phyloP scores from a whole-genome alignment of 148 eudicot genomes.

The Beta vulgaris region DNA sequence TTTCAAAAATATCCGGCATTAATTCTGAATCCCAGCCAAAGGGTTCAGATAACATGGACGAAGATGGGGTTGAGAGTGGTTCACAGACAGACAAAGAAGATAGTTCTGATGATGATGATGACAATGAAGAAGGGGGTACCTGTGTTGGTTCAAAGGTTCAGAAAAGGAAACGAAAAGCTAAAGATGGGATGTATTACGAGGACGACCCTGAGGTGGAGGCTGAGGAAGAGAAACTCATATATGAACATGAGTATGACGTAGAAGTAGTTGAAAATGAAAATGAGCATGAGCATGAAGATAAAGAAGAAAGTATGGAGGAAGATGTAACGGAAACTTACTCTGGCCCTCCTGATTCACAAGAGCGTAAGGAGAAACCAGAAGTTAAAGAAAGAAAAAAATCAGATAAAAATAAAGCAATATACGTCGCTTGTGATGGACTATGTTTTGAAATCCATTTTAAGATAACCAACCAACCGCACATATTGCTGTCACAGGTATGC shows the following conservation, averaged over 20 bases:
- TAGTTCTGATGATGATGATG: constrained; percentile 28
- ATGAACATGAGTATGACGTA: too few species aligned
- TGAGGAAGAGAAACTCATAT: too few species aligned
- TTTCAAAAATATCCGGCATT: constrained; percentile 66
- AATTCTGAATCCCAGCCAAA: constrained; percentile 39
- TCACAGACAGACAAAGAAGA: too few species aligned
- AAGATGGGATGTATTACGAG: constrained; percentile 86
- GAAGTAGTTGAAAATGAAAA: too few species aligned
- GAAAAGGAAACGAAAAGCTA: constrained; percentile 55
- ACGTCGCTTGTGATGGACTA: constrained; percentile 37
- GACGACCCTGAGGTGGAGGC: constrained; percentile 56
- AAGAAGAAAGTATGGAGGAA: constrained; percentile 30
- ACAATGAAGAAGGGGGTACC: constrained; percentile 41
- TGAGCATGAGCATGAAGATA: constrained; percentile 25
- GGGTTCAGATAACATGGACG: constrained; percentile 43
- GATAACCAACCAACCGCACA: constrained; percentile 62
- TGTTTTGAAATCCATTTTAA: constrained; percentile 64
- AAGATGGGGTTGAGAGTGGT: constrained; percentile 33
- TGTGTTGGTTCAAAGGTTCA: constrained; percentile 63
- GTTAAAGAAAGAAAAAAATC: constrained; percentile 17
- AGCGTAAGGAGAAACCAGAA: constrained; percentile 22
- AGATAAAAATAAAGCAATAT: constrained; percentile 31
- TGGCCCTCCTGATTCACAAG: constrained; percentile 32
- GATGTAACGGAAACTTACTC: constrained; percentile 16
- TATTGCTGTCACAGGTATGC: constrained; percentile 78